These are phyloP conservation scores for Lasiosphaeria hispida DNA, from an alignment of 495 filamentous ascomycete species.

Conservation along the genomic window DNA sequence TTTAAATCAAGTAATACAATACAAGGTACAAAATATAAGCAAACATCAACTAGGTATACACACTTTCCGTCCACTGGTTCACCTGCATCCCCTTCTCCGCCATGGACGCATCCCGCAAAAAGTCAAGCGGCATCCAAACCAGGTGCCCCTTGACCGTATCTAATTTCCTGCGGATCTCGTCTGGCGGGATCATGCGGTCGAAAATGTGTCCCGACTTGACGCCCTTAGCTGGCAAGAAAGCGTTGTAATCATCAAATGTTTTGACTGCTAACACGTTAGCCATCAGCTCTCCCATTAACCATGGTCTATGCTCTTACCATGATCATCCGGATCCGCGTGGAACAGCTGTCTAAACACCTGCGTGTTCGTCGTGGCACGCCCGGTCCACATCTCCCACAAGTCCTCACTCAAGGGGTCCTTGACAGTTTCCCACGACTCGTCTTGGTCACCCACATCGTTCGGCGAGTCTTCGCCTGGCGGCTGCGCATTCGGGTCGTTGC, in stretches of 20 bases:
- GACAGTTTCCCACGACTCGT: conserved; percentile 70
- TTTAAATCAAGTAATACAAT: background rate
- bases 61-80: conserved; percentile 49
- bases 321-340: conserved; percentile 87
- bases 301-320: conserved; percentile 47
- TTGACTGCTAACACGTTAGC: conserved; percentile 49
- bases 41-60: conserved; percentile 37
- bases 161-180: conserved; percentile 71
- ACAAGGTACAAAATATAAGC: background rate
- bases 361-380: conserved; percentile 73
- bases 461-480: conserved; percentile 68
- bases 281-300: background rate
- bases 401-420: conserved; percentile 76
- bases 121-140: conserved; percentile 93
- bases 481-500: conserved; percentile 73
- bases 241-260: conserved; percentile 86
- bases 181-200: conserved; percentile 65
- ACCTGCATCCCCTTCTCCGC: conserved; percentile 73
- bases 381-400: conserved; percentile 84
- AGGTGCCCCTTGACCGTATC: conserved; percentile 82
- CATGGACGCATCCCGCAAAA: conserved; percentile 81
- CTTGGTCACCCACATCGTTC: conserved; percentile 63
- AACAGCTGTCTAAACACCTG: conserved; percentile 84
- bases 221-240: conserved; percentile 65
- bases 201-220: conserved; percentile 82